Evolutionary conservation across 148 eudicot genomes (phyloP).

Genomic region (Vaccinium macrocarpon): DNA sequence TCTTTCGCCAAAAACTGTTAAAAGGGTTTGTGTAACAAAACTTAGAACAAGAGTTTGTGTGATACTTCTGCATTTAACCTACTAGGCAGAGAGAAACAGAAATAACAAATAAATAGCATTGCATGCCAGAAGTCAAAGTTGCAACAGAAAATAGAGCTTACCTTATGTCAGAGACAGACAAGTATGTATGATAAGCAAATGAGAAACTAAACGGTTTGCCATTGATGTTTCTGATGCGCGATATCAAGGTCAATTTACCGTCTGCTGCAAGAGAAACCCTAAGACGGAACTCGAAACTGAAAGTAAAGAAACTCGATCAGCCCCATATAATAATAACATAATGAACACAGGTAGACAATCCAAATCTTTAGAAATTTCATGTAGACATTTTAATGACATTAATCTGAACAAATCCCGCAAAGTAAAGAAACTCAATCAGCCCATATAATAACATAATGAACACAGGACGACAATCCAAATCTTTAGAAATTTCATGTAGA

Average conservation of each 20-base stretch:
- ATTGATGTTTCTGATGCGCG: constrained; percentile 24
- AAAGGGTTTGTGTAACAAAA: background rate
- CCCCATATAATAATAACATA: background rate
- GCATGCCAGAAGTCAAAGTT: background rate
- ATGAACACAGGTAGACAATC: background rate
- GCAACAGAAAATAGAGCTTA: background rate
- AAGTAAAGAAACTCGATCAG: constrained; percentile 16
- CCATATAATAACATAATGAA: background rate
- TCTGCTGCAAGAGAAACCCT: constrained; percentile 24
- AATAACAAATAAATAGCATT: background rate
- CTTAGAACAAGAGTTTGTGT: background rate
- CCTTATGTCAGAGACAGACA: constrained; percentile 30
- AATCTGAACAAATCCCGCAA: background rate
- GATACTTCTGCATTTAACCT: background rate
- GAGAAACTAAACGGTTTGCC: constrained; percentile 22
- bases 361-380: too few species aligned
- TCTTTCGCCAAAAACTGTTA: background rate
- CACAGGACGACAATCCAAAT: too few species aligned
- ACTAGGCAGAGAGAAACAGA: background rate
- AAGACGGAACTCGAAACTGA: constrained; percentile 24
- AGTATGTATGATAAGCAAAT: constrained; percentile 23
- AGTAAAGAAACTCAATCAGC: constrained; percentile 16
- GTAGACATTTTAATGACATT: background rate
- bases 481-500: background rate
- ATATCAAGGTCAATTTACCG: constrained; percentile 23